These are phyloP conservation scores for Sphagnum tenellum DNA, from an alignment of 225 moss, liverwort and hornwort species.

Conservation along the genomic window DNA sequence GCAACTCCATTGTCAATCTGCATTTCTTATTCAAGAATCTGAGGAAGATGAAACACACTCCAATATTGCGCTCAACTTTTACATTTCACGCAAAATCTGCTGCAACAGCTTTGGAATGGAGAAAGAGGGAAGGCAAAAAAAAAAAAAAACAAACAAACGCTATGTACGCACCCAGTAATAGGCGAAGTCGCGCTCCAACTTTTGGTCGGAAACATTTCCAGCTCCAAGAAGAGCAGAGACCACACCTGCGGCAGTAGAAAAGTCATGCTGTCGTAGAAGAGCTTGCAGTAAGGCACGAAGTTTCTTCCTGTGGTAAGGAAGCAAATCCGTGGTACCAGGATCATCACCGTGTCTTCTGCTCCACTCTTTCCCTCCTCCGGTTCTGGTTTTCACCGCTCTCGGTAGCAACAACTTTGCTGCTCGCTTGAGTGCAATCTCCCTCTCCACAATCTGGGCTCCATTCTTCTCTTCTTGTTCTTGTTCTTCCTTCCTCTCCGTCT, in stretches of 20 bases:
- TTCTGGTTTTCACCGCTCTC: conserved; percentile 29
- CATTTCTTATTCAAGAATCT: background rate
- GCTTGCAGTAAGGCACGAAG: conserved; percentile 46
- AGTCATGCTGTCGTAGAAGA: conserved; percentile 46
- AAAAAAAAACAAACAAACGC: background rate
- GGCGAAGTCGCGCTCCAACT: conserved; percentile 37
- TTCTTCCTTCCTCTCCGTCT: conserved; percentile 7
- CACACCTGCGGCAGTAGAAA: conserved; percentile 36
- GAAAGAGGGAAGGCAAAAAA: background rate
- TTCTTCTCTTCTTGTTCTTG: conserved; percentile 3
- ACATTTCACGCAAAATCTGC: too few relatives aligned
- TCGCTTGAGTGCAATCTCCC: conserved; percentile 16
- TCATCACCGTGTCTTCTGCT: conserved; percentile 39
- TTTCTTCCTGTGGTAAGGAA: conserved; percentile 41
- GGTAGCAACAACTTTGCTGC: conserved; percentile 39
- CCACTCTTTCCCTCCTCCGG: conserved; percentile 27
- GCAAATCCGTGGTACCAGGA: conserved; percentile 35
- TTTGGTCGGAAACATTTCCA: conserved; percentile 19
- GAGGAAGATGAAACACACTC: too few relatives aligned
- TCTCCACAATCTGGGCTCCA: conserved; percentile 4
- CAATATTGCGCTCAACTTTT: too few relatives aligned
- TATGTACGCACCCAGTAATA: conserved; percentile 29
- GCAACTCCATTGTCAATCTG: background rate
- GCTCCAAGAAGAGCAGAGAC: conserved; percentile 55
- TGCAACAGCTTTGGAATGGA: too few relatives aligned